Evolutionary conservation across 805 yeast genomes (phyloP).

Genomic region (Yarrowia deformans): DNA sequence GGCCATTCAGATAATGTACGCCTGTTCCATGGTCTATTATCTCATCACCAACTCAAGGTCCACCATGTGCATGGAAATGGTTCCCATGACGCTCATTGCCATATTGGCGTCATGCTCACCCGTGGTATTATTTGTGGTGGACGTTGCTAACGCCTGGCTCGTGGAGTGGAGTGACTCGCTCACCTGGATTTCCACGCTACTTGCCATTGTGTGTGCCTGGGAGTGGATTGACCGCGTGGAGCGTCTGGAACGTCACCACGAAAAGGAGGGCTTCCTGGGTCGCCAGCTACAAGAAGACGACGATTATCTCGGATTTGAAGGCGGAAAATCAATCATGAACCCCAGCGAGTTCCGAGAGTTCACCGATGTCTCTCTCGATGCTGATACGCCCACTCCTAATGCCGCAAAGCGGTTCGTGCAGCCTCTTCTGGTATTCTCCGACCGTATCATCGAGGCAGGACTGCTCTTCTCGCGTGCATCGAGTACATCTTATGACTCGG

Average conservation of each 20-base stretch:
- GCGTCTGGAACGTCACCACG: slow-evolving; percentile 63
- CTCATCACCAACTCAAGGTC: slow-evolving; percentile 60
- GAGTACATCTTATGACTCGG: slow-evolving; percentile 16
- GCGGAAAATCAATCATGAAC: slow-evolving; percentile 28
- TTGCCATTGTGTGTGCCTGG: slow-evolving; percentile 80
- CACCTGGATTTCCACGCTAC: slow-evolving; percentile 72
- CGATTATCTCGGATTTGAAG: slow-evolving; percentile 24
- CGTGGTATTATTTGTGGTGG: slow-evolving; percentile 76
- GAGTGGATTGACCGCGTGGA: slow-evolving; percentile 80
- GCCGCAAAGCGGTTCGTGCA: slow-evolving; percentile 22
- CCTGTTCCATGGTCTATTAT: slow-evolving; percentile 66
- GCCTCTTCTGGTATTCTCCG: slow-evolving; percentile 6
- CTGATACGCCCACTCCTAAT: slow-evolving; percentile 7
- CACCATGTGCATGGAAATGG: slow-evolving; percentile 58
- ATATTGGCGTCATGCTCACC: slow-evolving; percentile 64
- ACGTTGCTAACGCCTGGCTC: slow-evolving; percentile 78
- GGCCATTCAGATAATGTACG: slow-evolving; percentile 71
- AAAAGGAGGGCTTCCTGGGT: slow-evolving; percentile 76
- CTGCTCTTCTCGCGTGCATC: slow-evolving; percentile 26
- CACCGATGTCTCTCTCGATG: slow-evolving; percentile 18
- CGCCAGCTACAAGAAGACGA: slow-evolving; percentile 78
- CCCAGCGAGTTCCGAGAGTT: slow-evolving; percentile 33
- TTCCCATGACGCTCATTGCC: slow-evolving; percentile 65
- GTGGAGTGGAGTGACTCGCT: slow-evolving; percentile 75
- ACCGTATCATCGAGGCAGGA: slow-evolving; percentile 31